phyloP scores from a whole-genome alignment of 768 basidiomycete species.

The Crassisporium funariophilum region DNA sequence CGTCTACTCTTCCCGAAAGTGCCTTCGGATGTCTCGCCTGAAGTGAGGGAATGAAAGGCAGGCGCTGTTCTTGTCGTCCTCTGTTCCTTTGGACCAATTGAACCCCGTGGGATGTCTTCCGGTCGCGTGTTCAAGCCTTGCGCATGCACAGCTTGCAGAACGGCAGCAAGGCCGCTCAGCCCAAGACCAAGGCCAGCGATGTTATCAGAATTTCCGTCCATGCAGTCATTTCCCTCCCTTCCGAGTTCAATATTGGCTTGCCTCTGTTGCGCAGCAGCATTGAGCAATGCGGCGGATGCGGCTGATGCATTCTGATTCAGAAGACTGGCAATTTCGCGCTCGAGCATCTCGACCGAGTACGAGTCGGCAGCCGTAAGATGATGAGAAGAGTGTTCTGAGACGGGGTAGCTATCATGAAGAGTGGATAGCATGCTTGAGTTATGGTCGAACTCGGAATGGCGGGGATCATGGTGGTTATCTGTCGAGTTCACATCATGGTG shows the following conservation, averaged over 20 bases:
- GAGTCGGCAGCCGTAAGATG: conserved; percentile 44
- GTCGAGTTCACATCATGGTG: conserved; percentile 32
- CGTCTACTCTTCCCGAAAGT: conserved; percentile 34
- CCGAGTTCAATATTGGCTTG: conserved; percentile 48
- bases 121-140: conserved; percentile 48
- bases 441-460: conserved; percentile 36
- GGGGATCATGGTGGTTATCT: conserved; percentile 29
- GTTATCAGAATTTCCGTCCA: conserved; percentile 28
- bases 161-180: conserved; percentile 71
- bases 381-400: conserved; percentile 37
- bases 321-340: conserved; percentile 75
- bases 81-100: conserved; percentile 46
- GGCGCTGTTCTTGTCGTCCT: conserved; percentile 69
- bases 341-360: conserved; percentile 72
- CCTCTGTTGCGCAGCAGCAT: conserved; percentile 68
- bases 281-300: conserved; percentile 63
- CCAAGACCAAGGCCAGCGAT: conserved; percentile 54
- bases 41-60: conserved; percentile 78
- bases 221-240: conserved; percentile 29
- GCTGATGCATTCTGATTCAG: conserved; percentile 76
- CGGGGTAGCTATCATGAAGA: conserved; percentile 38
- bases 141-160: conserved; percentile 76
- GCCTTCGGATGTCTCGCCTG: conserved; percentile 43
- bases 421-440: conserved; percentile 39
- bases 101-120: conserved; percentile 34